Conservation (phyloP, 768 basidiomycete genomes). For the Rubroboletus pulcherrimus region DNA sequence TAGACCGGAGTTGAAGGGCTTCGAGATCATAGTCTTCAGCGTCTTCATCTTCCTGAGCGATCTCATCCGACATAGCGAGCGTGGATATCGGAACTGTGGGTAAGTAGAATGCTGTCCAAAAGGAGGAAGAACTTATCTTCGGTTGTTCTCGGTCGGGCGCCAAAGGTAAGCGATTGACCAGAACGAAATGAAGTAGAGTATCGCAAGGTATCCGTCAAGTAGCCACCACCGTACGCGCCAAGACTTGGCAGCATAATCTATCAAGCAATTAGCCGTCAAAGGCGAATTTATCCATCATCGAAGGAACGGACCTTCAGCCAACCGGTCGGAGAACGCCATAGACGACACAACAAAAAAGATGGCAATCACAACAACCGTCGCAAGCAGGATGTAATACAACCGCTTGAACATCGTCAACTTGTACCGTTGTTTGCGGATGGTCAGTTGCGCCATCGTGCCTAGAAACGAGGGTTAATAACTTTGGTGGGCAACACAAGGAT, state of each 20-base stretch:
- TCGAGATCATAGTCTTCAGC: conserved; percentile 92
- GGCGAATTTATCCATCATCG: neutral
- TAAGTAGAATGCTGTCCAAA: conserved; percentile 14
- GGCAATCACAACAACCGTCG: conserved; percentile 74
- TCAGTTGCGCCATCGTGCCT: conserved; percentile 88
- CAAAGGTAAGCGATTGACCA: conserved; percentile 82
- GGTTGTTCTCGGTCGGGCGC: conserved; percentile 88
- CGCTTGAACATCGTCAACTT: conserved; percentile 87
- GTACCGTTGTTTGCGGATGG: conserved; percentile 79
- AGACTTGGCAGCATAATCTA: conserved; percentile 88
- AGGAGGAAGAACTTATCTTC: conserved; percentile 56
- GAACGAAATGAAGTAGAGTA: conserved; percentile 84
- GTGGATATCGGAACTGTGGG: conserved; percentile 42
- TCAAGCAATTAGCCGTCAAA: neutral
- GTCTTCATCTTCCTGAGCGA: conserved; percentile 92
- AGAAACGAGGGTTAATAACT: conserved; percentile 14
- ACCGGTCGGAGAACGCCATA: conserved; percentile 84
- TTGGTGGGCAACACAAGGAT: neutral
- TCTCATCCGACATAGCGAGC: conserved; percentile 93
- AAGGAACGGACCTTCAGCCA: conserved; percentile 70
- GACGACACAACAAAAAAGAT: conserved; percentile 93
- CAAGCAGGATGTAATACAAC: conserved; percentile 80
- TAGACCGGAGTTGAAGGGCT: conserved; percentile 55
- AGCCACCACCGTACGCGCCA: conserved; percentile 96
- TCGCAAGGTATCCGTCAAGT: conserved; percentile 89